Percentiles rank a stretch among this genome's conserved stretches.
phyloP scores from a whole-genome alignment of 768 basidiomycete species.

The Butyriboletus loyo region DNA sequence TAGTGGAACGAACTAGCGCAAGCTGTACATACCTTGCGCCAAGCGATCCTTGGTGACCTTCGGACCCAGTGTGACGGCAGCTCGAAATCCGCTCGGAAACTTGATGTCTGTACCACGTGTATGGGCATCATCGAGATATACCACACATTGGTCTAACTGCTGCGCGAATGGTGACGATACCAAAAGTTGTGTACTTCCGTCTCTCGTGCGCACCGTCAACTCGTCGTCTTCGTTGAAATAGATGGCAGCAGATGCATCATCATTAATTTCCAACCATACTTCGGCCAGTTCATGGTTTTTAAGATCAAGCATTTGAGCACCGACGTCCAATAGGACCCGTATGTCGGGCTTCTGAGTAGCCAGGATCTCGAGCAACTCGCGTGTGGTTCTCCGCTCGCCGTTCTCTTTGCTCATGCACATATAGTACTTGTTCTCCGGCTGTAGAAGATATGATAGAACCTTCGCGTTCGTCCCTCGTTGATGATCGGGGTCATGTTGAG shows the following conservation, averaged over 20 bases:
- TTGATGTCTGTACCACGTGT: conserved; percentile 38
- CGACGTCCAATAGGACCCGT: conserved; percentile 51
- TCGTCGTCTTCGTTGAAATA: conserved; percentile 35
- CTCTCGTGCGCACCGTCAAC: conserved; percentile 29
- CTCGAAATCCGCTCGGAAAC: conserved; percentile 32
- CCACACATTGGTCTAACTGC: conserved; percentile 34
- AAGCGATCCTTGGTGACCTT: conserved; percentile 38
- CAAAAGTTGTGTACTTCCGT: conserved; percentile 29
- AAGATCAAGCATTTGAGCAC: conserved; percentile 55
- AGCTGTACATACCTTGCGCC: conserved; percentile 28
- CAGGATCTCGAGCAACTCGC: conserved; percentile 28
- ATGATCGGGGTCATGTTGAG: conserved; percentile 26
- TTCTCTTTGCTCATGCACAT: conserved; percentile 6
- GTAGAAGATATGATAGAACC: conserved; percentile 31
- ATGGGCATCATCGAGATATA: conserved; percentile 41
- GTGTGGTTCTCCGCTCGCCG: conserved; percentile 15
- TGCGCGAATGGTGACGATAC: conserved; percentile 32
- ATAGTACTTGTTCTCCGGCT: conserved; percentile 20
- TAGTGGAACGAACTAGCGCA: neutral
- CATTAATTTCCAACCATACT: conserved; percentile 38
- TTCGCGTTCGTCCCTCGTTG: conserved; percentile 46
- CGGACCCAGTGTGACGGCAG: conserved; percentile 38
- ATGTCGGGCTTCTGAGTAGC: conserved; percentile 37
- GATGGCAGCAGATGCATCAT: conserved; percentile 25
- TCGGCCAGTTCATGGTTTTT: conserved; percentile 39